Percentiles rank a stretch among this genome's conserved stretches.
Conservation (phyloP, 208 protist genomes). For the Leishmania major region DNA sequence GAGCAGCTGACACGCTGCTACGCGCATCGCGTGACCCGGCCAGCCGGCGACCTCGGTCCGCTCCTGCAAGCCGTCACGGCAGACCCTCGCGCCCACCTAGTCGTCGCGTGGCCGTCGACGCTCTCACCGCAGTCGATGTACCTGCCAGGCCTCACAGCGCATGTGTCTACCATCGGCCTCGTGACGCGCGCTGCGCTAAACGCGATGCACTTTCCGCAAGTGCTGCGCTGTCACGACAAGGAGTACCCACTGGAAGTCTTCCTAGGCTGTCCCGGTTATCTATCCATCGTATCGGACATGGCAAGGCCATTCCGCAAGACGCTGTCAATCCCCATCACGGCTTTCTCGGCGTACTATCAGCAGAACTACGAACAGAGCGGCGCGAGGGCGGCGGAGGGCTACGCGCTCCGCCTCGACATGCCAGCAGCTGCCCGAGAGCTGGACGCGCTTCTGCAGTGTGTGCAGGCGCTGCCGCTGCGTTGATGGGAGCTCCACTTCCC, state of each 20-base stretch:
- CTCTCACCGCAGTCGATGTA: constrained; percentile 28
- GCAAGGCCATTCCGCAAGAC: constrained; percentile 21
- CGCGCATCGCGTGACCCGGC: constrained; percentile 31
- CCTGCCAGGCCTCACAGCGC: constrained; percentile 26
- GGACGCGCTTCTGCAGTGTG: constrained; percentile 9
- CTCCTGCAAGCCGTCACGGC: constrained; percentile 46
- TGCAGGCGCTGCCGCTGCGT: constrained; percentile 11
- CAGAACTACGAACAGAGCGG: constrained; percentile 16
- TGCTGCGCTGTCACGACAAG: constrained; percentile 29
- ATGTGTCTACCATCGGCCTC: constrained; percentile 35
- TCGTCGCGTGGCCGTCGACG: constrained; percentile 38
- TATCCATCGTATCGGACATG: constrained; percentile 41
- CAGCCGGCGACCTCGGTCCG: constrained; percentile 48
- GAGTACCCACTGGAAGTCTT: constrained; percentile 53
- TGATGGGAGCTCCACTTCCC: not conserved
- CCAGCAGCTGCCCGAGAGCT: not conserved
- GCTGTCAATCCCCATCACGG: constrained; percentile 28
- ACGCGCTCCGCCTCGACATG: constrained; percentile 7
- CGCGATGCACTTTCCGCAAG: constrained; percentile 25
- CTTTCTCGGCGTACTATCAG: constrained; percentile 35
- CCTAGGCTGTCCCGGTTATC: constrained; percentile 70
- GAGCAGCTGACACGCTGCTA: constrained; percentile 29
- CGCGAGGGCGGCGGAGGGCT: constrained; percentile 2
- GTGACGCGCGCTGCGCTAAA: constrained; percentile 12
- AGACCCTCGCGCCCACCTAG: constrained; percentile 24